Base-by-base conservation (phyloP, 352 stramenopile species). In the Globisporangium ultimum region DNA sequence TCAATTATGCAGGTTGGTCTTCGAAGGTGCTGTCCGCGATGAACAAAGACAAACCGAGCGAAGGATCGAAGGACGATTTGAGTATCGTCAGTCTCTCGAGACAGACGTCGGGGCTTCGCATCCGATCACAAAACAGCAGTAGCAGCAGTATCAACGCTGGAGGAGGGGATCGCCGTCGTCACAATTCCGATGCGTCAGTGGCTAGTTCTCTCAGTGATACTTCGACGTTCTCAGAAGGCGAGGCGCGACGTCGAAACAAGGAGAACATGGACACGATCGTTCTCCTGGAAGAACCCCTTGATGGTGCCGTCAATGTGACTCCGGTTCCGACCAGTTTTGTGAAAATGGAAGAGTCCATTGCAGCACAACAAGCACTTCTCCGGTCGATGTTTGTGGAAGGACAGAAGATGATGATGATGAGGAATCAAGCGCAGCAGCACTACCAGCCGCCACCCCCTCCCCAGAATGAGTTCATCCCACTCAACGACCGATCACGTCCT, bases 301-400 rank as follows among this genome's bases (percentile, higher is more conserved):
- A 79, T 43, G 69, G 78, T 15, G 67, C 80, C n/a, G 64, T 80
- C 28, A 68, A 68, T 24, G 70, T 85, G 45, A 73, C 70, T 18
- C 70, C 81, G n/a, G 67, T 91, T 41, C 81, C 79, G 13, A 84
- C 66, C 46, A 80, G 73, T 8, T 91, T 91, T 50, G 72, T 70
- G 8, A 85, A 84, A 58, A 88, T 91, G 82, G 79, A 91, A 62
- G 76, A 91, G 60, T 80, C 84, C 58, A 91, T 91, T 53, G 82
- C 82, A 1, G 79, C 72, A 8, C 82, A 91, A 63, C 79, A 91
- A 66, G 70, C 77, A 56, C 67, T 91, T 21, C 53, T 91, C 24
- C 74, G 81, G 20, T 87, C 76, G 36, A 89, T 91, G 76, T 75
- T 88, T 59, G 70, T 86, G 62, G 77, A 91, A 52, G 81, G 81